A percentile compares a stretch with the other conserved stretches of the same genome.
These are phyloP conservation scores for Rutidosis leptorrhynchoides DNA, from an alignment of 129 eudicot genomes.

Conservation along the genomic window DNA sequence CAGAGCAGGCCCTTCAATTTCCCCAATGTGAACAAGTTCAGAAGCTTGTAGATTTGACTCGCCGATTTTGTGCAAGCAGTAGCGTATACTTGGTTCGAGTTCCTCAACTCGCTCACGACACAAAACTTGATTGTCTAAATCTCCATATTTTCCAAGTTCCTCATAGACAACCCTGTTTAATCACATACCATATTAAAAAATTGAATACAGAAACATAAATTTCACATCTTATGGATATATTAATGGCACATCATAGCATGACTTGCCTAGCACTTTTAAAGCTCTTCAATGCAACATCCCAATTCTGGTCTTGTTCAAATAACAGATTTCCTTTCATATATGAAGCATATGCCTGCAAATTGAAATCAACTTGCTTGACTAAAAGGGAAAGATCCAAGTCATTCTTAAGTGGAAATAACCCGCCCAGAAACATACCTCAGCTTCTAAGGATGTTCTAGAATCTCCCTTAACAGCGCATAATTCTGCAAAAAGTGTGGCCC, in stretches of 20 bases:
- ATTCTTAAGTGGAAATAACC: constrained; percentile 2
- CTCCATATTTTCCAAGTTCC: constrained; percentile 99
- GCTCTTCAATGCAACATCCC: constrained; percentile 89
- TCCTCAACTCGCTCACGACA: constrained; percentile 98
- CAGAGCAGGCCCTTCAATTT: constrained; percentile 97
- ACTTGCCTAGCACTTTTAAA: constrained; percentile 93
- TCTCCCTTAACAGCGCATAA: constrained; percentile 90
- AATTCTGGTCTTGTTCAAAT: constrained; percentile 94
- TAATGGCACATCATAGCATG: not conserved
- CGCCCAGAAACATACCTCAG: constrained; percentile 58
- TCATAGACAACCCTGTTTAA: constrained; percentile 84
- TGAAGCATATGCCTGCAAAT: constrained; percentile 87
- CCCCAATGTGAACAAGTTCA: constrained; percentile 82
- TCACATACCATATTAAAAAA: not conserved
- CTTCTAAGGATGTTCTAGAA: constrained; percentile 93
- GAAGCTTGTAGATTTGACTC: constrained; percentile 86
- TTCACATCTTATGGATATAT: not conserved
- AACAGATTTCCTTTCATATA: constrained; percentile 85
- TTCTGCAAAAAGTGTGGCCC: constrained; percentile 81
- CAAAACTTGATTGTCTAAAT: constrained; percentile 81
- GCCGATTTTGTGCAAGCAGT: constrained; percentile 90
- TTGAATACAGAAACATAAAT: not conserved
- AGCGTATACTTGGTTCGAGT: constrained; percentile 88
- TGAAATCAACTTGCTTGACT: constrained; percentile 25
- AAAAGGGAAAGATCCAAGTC: constrained; percentile 5